A percentile compares a stretch with the other conserved stretches of the same genome.
phyloP scores from a whole-genome alignment of 192 early-diverging fungal genomes.

The Rhizophagus sp. region DNA sequence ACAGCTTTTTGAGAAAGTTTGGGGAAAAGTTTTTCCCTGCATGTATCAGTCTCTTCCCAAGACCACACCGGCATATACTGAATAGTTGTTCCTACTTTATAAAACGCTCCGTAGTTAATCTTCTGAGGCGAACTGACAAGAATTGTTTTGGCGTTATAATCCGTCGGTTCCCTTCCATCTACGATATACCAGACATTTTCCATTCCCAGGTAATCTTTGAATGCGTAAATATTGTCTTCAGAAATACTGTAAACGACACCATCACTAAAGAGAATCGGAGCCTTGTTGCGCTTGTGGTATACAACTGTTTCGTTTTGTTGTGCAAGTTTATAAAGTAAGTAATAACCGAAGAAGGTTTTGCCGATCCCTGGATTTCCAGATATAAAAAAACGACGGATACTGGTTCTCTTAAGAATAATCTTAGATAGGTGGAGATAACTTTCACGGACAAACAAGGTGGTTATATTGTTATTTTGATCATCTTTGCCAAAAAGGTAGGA shows the following conservation, averaged over 20 bases:
- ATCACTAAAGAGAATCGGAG: conserved; percentile 20
- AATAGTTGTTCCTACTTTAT: conserved; percentile 1
- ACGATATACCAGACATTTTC: conserved; percentile 18
- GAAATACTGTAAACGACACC: background rate
- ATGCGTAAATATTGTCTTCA: background rate
- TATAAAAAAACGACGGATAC: background rate
- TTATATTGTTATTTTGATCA: background rate
- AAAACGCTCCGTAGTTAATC: background rate
- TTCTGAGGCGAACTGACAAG: conserved; percentile 9
- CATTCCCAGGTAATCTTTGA: background rate
- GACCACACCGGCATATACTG: conserved; percentile 24
- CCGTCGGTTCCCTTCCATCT: background rate
- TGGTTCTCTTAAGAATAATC: conserved; percentile 7
- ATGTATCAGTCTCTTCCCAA: conserved; percentile 13
- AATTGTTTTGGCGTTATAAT: conserved; percentile 15
- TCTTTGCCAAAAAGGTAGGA: conserved; percentile 13
- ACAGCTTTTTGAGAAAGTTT: background rate
- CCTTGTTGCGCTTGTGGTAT: conserved; percentile 10
- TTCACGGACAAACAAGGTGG: conserved; percentile 12
- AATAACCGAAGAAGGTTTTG: no score
- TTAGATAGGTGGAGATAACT: conserved; percentile 14
- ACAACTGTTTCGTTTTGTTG: conserved; percentile 18
- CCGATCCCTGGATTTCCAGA: no score
- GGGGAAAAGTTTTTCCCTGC: background rate
- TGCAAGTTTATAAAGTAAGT: background rate